Evolutionary conservation across 106 monocot genomes (phyloP).

Genomic region (Apostasia ramifera): DNA sequence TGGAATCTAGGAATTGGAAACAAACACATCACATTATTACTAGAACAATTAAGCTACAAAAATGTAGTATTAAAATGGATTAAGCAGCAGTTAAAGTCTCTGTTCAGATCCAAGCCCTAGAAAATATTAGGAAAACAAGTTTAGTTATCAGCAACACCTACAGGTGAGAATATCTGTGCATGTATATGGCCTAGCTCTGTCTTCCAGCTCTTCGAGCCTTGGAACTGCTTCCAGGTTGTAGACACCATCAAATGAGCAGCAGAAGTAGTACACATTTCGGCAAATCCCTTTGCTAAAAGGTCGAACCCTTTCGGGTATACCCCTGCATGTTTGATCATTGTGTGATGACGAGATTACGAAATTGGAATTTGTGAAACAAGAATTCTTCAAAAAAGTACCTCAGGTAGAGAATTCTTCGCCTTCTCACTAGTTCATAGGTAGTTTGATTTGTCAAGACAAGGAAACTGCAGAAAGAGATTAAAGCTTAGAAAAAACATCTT

Average conservation of each 20-base stretch:
- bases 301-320: constrained; percentile 51
- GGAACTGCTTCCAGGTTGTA: constrained; percentile 64
- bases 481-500: neutral
- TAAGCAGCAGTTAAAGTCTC: too few relatives aligned
- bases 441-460: constrained; percentile 90
- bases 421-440: constrained; percentile 88
- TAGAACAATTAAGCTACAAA: too few relatives aligned
- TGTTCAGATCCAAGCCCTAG: too few relatives aligned
- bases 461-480: constrained; percentile 33
- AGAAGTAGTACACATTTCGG: constrained; percentile 53
- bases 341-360: neutral
- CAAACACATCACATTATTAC: too few relatives aligned
- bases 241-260: constrained; percentile 33
- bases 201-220: constrained; percentile 55
- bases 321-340: constrained; percentile 24
- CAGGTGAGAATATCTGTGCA: constrained; percentile 58
- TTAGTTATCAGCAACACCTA: constrained; percentile 53
- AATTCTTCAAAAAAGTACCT: constrained; percentile 24
- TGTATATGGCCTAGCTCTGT: constrained; percentile 46
- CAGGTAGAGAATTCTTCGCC: constrained; percentile 66
- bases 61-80: too few relatives aligned
- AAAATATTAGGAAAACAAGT: too few relatives aligned
- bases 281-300: constrained; percentile 83
- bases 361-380: neutral
- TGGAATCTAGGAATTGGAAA: too few relatives aligned